A percentile compares a stretch with the other conserved stretches of the same genome.
These are phyloP conservation scores for Pichia deserticola DNA, from an alignment of 805 yeast genomes.

Conservation along the genomic window DNA sequence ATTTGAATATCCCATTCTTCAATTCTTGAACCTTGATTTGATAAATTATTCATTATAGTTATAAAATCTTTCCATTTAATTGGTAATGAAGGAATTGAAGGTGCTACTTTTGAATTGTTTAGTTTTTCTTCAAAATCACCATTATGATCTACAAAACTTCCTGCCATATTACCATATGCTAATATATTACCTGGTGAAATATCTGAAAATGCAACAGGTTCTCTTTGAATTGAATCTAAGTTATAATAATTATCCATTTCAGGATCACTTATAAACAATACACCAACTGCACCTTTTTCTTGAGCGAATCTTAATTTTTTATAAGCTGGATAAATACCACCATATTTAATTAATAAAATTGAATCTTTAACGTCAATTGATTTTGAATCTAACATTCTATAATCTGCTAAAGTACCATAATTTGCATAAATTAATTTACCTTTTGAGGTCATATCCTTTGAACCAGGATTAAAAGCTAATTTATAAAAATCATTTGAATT, in stretches of 20 bases:
- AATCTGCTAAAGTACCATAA: conserved; percentile 56
- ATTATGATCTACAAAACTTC: conserved; percentile 27
- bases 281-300: conserved; percentile 50
- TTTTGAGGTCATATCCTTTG: conserved; percentile 48
- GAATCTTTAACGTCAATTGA: conserved; percentile 38
- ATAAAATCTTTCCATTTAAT: conserved; percentile 67
- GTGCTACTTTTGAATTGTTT: conserved; percentile 44
- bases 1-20: conserved; percentile 30
- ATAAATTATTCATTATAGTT: conserved; percentile 31
- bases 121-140: conserved; percentile 33
- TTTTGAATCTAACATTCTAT: conserved; percentile 30
- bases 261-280: conserved; percentile 55
- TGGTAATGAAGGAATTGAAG: conserved; percentile 72
- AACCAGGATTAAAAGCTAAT: conserved; percentile 62
- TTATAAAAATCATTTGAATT: conserved; percentile 10
- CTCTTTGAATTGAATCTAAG: conserved; percentile 43
- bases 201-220: conserved; percentile 50
- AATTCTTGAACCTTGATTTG: conserved; percentile 33
- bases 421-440: conserved; percentile 57
- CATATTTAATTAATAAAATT: conserved; percentile 57
- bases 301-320: conserved; percentile 51
- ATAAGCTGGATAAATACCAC: conserved; percentile 38
- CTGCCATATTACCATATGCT: conserved; percentile 63
- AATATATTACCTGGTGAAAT: conserved; percentile 70
- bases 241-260: conserved; percentile 21